Evolutionary conservation across 2,329 filamentous ascomycete genomes (phyloP).

Genomic region (Madurella mycetomatis): DNA sequence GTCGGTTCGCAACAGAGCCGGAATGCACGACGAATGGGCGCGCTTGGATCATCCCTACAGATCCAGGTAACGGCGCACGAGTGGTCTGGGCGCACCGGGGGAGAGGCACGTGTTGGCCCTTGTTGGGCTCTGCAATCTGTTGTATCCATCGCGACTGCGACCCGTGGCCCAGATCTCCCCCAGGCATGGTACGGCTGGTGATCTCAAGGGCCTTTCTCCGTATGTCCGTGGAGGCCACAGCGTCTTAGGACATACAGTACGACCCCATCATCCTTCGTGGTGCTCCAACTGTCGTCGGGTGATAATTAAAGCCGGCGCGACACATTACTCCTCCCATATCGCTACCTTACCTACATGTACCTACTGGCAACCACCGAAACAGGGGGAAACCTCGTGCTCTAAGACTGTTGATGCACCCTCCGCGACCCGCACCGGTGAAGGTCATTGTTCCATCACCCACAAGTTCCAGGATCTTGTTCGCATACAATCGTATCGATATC

Average conservation of each 20-base stretch:
- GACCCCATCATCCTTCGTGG: no score
- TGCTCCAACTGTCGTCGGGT: no score
- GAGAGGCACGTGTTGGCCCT: neutral
- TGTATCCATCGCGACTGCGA: neutral
- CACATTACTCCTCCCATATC: no score
- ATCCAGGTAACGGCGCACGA: neutral
- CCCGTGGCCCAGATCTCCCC: no score
- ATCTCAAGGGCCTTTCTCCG: slow-evolving; percentile 1
- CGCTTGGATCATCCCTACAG: neutral
- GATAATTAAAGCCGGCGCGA: no score
- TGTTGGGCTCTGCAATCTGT: neutral
- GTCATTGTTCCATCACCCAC: slow-evolving; percentile 9
- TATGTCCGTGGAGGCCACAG: slow-evolving; percentile 5
- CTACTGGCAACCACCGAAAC: no score
- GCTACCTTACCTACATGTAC: no score
- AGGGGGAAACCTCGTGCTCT: slow-evolving; percentile 1
- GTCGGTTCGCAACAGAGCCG: neutral
- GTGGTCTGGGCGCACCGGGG: neutral
- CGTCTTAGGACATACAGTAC: neutral
- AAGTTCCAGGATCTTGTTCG: neutral
- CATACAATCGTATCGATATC: neutral
- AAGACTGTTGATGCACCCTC: slow-evolving; percentile 17
- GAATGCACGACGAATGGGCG: neutral
- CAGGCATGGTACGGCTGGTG: neutral
- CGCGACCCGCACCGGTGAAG: slow-evolving; percentile 20